Evolutionary conservation across 306 rosid genomes (phyloP).

Genomic region (Malus orientalis): DNA sequence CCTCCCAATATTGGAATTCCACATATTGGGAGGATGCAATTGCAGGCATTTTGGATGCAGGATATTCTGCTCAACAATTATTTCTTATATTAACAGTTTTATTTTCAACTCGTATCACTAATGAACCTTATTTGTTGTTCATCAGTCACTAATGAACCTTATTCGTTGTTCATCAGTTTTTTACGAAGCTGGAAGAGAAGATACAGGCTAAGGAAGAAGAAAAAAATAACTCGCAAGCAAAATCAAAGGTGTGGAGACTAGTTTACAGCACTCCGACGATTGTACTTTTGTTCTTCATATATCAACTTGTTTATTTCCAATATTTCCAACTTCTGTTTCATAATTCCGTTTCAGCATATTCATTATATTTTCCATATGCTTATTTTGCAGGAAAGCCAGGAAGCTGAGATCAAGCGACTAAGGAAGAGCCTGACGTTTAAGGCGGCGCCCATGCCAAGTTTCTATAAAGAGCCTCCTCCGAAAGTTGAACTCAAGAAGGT

Average conservation of each 20-base stretch:
- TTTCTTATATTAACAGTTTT: background rate
- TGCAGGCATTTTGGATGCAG: background rate
- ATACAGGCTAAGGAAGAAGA: constrained; percentile 89
- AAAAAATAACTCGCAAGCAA: constrained; percentile 58
- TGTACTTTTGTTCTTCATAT: background rate
- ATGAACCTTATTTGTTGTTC: constrained; percentile 7
- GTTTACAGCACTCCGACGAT: background rate
- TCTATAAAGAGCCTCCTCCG: constrained; percentile 92
- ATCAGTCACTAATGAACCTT: constrained; percentile 36
- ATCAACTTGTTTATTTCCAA: background rate
- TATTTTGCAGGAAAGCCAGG: constrained; percentile 62
- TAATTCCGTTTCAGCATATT: background rate
- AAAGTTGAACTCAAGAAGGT: constrained; percentile 87
- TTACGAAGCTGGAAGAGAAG: constrained; percentile 88
- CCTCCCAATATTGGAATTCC: background rate
- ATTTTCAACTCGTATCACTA: background rate
- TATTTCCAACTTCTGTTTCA: background rate
- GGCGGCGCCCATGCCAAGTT: constrained; percentile 92
- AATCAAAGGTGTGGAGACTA: constrained; percentile 57
- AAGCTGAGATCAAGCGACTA: constrained; percentile 79
- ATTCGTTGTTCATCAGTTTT: constrained; percentile 49
- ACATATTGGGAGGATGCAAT: background rate
- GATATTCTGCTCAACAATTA: background rate
- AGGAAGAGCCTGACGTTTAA: constrained; percentile 77
- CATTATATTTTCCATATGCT: background rate